Percentiles rank a stretch among this genome's conserved stretches.
Conservation (phyloP, 2,329 filamentous ascomycete species). For the Fusarium pilosicola region DNA sequence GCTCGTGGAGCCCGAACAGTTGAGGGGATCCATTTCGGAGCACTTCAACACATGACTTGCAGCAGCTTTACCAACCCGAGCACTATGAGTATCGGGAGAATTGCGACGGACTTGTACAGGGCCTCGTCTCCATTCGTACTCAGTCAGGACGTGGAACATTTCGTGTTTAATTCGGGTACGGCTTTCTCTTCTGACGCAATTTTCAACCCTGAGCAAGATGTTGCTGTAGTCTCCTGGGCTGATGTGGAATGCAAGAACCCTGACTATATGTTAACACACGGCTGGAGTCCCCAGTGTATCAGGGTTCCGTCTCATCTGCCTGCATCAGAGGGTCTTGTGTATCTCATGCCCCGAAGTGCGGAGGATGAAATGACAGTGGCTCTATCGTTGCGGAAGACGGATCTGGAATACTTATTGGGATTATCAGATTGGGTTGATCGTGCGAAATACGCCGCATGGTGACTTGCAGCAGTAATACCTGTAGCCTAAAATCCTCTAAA, state of each 20-base stretch:
- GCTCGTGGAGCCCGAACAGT: background rate
- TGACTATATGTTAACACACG: background rate
- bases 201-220: background rate
- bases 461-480: background rate
- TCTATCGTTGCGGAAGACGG: background rate
- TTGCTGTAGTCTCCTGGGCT: background rate
- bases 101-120: background rate
- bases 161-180: background rate
- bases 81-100: background rate
- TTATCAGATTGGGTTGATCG: background rate
- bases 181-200: background rate
- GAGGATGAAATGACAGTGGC: background rate
- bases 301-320: background rate
- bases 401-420: background rate
- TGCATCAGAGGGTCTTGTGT: background rate
- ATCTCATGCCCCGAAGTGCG: background rate
- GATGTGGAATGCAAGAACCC: no score
- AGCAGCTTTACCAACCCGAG: background rate
- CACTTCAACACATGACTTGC: background rate
- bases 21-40: background rate
- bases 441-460: rapidly evolving
- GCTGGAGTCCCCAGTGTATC: background rate
- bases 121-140: background rate
- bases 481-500: no score
- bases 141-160: background rate